Base-by-base conservation (phyloP, 495 filamentous ascomycete species). In the Letharia columbiana region DNA sequence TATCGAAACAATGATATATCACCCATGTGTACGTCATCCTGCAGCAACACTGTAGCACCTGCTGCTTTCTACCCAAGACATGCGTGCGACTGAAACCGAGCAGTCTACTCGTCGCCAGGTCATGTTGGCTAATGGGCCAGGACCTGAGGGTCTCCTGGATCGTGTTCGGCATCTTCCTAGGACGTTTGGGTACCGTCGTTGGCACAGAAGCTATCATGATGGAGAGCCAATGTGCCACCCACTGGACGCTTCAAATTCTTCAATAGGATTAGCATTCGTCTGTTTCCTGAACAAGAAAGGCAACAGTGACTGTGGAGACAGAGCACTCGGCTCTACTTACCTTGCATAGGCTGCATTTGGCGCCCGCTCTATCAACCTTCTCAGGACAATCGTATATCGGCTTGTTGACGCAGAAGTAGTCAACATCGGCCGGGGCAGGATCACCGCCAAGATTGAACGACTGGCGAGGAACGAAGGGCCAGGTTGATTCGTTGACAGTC, bases 261-360 rank as follows among this genome's bases (percentile, higher is more conserved):
- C 13, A 31, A 11, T 0, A 33, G 15, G 1, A 35, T 56, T 35
- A 56, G 52, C 52, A 56, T 6, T 35, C 12, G 52, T 17, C 23
- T 13, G 20, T 56, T 56, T 18, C 4, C 35, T 11, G 1, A 9
- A 56, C 1, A 56, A 35, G 28, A 9, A 18, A 1, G 12, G 11
- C 5, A 4, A 56, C 2, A 35, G 18, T 56, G 15, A 6, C 0
- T 15, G n/a, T 31, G 4, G 23, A 13, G 2, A 31, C 1, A 31
- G 23, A 31, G 23, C 1, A 15, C 10, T 56, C 13, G 10, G 11
- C 5, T 56, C 12, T 35, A 3, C 63, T 64, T 58, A 59, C 63
- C 0, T 8, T 33, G 42, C 52, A 65, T 65, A n/a, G 20, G 63
- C 63, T 65, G 54, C 63, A 65, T 23, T 4, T 20, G 18, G 23